Conservation (phyloP, 1,139 yeast genomes). For the Taphrina betulina region DNA sequence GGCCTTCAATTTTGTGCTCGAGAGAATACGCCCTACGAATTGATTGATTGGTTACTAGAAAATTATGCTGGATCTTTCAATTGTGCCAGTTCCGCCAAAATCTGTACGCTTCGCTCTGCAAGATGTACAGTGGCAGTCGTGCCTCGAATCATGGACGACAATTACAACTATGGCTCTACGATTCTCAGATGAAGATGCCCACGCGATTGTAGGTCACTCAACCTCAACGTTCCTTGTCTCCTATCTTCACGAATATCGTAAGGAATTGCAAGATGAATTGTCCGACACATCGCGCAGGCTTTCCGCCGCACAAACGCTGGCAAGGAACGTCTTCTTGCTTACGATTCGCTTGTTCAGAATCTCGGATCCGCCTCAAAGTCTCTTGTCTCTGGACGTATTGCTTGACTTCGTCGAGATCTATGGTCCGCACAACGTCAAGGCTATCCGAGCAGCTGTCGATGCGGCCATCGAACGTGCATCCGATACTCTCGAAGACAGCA, state of each 20-base stretch:
- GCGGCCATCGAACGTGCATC: background rate
- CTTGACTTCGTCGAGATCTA: background rate
- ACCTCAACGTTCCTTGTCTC: conserved; percentile 1
- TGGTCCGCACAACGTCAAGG: background rate
- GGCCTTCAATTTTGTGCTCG: conserved; percentile 5
- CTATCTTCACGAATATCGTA: conserved; percentile 1
- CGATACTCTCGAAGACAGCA: background rate
- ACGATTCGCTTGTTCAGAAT: background rate
- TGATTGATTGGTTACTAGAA: too few species aligned
- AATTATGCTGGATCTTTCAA: background rate
- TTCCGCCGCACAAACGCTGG: background rate
- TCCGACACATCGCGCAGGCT: conserved; percentile 10
- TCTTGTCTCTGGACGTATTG: background rate
- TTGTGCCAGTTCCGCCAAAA: conserved; percentile 4
- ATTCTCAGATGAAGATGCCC: background rate
- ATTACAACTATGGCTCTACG: background rate
- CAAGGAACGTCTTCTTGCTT: conserved; percentile 1
- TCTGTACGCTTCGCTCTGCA: conserved; percentile 8
- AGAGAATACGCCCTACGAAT: background rate
- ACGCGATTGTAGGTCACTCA: background rate
- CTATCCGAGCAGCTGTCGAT: background rate
- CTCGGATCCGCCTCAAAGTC: background rate
- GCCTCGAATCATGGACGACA: conserved; percentile 4
- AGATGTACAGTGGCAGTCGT: conserved; percentile 2
- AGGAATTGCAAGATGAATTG: background rate